phyloP scores from a whole-genome alignment of 2,329 filamentous ascomycete species.

The Phyllosticta capitalensis region DNA sequence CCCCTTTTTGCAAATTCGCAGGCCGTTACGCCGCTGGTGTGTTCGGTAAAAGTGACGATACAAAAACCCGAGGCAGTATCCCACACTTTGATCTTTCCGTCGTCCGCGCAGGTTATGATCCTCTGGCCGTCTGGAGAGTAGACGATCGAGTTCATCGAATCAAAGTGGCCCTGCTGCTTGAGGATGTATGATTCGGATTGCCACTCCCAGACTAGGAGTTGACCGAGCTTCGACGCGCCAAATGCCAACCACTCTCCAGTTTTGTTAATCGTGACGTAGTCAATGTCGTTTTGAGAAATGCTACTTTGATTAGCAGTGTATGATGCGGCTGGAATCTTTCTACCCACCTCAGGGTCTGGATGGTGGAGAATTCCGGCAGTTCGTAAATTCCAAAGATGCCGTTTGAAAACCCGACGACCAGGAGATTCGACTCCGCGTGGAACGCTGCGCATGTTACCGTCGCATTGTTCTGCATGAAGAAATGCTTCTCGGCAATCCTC shows the following conservation, averaged over 20 bases:
- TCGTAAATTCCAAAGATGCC: constrained; percentile 92
- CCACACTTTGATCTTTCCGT: constrained; percentile 98
- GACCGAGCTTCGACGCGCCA: constrained; percentile 86
- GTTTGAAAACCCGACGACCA: constrained; percentile 95
- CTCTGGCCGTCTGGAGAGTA: constrained; percentile 92
- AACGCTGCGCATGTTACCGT: constrained; percentile 85
- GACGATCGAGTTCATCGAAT: constrained; percentile 84
- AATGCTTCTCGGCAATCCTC: constrained; percentile 85
- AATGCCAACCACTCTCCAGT: constrained; percentile 96
- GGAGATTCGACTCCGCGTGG: constrained; percentile 74
- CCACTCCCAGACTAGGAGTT: constrained; percentile 99
- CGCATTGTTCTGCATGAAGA: constrained; percentile 85
- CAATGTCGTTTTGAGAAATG: constrained; percentile 94
- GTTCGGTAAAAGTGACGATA: constrained; percentile 95
- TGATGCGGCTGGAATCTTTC: not conserved
- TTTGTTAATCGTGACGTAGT: constrained; percentile 88
- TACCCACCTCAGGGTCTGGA: constrained; percentile 61
- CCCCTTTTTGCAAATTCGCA: constrained; percentile 93
- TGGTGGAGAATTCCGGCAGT: constrained; percentile 88
- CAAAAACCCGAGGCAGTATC: constrained; percentile 95
- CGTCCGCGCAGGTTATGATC: constrained; percentile 88
- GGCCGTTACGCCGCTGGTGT: constrained; percentile 85
- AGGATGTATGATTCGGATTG: constrained; percentile 98
- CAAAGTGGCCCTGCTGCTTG: constrained; percentile 96
- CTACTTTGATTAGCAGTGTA: constrained; percentile 40